A percentile compares a stretch with the other conserved stretches of the same genome.
These are phyloP conservation scores for Amylostereum areolatum DNA, from an alignment of 1,284 basidiomycete species.

Conservation along the genomic window DNA sequence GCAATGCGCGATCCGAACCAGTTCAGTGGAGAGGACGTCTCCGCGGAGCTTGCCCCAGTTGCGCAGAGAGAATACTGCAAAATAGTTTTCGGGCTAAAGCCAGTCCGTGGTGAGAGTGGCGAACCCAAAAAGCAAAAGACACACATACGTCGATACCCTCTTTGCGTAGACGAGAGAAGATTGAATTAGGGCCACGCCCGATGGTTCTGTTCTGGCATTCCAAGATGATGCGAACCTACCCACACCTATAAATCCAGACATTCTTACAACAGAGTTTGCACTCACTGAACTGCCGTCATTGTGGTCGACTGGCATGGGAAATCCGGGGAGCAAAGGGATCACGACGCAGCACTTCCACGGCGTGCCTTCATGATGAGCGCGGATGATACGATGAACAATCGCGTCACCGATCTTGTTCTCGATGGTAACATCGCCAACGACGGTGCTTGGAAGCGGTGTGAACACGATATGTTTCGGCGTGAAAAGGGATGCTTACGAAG, in stretches of 20 bases:
- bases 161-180: conserved; percentile 82
- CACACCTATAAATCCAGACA: conserved; percentile 4
- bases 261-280: conserved; percentile 8
- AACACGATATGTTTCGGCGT: neutral
- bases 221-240: conserved; percentile 84
- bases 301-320: conserved; percentile 90
- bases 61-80: conserved; percentile 86
- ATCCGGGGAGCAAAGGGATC: conserved; percentile 91
- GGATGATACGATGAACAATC: conserved; percentile 86
- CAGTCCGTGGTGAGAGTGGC: neutral
- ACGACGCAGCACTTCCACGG: conserved; percentile 93
- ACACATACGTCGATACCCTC: conserved; percentile 81
- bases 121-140: neutral
- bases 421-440: conserved; percentile 80
- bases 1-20: conserved; percentile 37
- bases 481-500: conserved; percentile 53
- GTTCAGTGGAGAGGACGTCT: conserved; percentile 85
- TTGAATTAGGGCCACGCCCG: conserved; percentile 85
- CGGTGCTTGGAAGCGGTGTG: conserved; percentile 47
- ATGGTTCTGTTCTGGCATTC: conserved; percentile 94
- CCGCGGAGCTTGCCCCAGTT: conserved; percentile 92
- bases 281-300: conserved; percentile 86
- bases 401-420: conserved; percentile 97
- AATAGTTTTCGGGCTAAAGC: conserved; percentile 84
- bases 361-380: conserved; percentile 77